These are phyloP conservation scores for Boletus barrowsii DNA, from an alignment of 768 basidiomycete genomes.

Conservation along the genomic window DNA sequence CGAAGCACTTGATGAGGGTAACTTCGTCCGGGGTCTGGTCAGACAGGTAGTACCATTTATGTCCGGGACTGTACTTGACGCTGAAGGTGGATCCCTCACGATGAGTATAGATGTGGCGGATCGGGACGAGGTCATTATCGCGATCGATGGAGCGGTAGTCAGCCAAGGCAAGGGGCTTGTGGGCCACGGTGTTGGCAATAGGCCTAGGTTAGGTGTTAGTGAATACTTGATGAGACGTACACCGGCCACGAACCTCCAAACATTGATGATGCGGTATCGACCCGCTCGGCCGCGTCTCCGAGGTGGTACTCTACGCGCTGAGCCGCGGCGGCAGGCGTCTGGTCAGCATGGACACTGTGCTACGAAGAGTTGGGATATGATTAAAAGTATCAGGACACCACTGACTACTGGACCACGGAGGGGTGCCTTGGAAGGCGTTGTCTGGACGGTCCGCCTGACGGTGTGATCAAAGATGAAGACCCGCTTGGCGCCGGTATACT, in stretches of 20 bases:
- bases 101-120: constrained; percentile 35
- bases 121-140: constrained; percentile 35
- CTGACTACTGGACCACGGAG: constrained; percentile 36
- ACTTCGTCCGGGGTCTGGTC: constrained; percentile 42
- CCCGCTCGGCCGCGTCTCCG: constrained; percentile 40
- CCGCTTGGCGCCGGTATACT: constrained; percentile 36
- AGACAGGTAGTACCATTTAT: constrained; percentile 40
- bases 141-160: constrained; percentile 40
- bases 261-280: constrained; percentile 44
- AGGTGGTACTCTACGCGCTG: constrained; percentile 38
- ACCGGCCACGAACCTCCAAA: constrained; percentile 35
- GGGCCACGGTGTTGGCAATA: constrained; percentile 37
- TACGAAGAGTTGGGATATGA: constrained; percentile 7
- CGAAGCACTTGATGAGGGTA: constrained; percentile 43
- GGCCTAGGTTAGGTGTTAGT: constrained; percentile 22
- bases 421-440: background rate
- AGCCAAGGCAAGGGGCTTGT: constrained; percentile 40
- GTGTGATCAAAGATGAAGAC: constrained; percentile 47
- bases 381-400: background rate
- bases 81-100: constrained; percentile 35
- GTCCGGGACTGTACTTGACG: constrained; percentile 35
- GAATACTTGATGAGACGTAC: background rate
- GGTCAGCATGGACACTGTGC: constrained; percentile 45
- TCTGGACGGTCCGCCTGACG: constrained; percentile 29
- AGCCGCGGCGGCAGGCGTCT: constrained; percentile 37